Evolutionary conservation across 805 yeast genomes (phyloP).

Genomic region (Nakazawaea laoshanensis): DNA sequence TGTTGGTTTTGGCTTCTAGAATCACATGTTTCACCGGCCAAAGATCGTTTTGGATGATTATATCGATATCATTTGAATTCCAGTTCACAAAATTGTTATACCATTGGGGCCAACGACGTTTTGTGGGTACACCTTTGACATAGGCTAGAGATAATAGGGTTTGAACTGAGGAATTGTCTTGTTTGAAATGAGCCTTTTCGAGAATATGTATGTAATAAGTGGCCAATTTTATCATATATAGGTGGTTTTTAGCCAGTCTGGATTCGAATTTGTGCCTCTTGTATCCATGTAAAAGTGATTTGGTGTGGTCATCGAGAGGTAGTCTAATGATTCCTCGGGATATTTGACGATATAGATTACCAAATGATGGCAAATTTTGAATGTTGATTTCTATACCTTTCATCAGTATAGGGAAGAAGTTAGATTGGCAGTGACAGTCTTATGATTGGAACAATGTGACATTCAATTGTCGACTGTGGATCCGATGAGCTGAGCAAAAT

Average conservation of each 20-base stretch:
- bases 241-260: background rate
- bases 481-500: too few relatives aligned
- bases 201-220: slow-evolving; percentile 3
- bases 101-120: slow-evolving; percentile 5
- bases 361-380: slow-evolving; percentile 1
- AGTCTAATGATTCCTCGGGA: slow-evolving; percentile 1
- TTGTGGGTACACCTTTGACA: background rate
- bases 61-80: background rate
- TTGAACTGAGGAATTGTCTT: background rate
- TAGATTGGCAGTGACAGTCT: too few relatives aligned
- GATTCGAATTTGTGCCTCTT: slow-evolving; percentile 3
- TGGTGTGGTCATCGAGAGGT: slow-evolving; percentile 1
- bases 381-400: too few relatives aligned
- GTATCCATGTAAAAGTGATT: background rate
- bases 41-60: background rate
- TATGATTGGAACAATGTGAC: too few relatives aligned
- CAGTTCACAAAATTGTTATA: slow-evolving; percentile 6
- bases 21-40: slow-evolving; percentile 8
- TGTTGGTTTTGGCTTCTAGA: background rate
- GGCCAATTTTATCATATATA: slow-evolving; percentile 2
- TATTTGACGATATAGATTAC: slow-evolving; percentile 4
- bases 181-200: background rate
- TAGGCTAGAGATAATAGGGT: slow-evolving; percentile 4
- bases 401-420: too few relatives aligned
- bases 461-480: too few relatives aligned